Percentiles rank a stretch among this genome's conserved stretches.
These are phyloP conservation scores for Agaricales sp. DNA, from an alignment of 1,284 basidiomycete genomes.

Conservation along the genomic window DNA sequence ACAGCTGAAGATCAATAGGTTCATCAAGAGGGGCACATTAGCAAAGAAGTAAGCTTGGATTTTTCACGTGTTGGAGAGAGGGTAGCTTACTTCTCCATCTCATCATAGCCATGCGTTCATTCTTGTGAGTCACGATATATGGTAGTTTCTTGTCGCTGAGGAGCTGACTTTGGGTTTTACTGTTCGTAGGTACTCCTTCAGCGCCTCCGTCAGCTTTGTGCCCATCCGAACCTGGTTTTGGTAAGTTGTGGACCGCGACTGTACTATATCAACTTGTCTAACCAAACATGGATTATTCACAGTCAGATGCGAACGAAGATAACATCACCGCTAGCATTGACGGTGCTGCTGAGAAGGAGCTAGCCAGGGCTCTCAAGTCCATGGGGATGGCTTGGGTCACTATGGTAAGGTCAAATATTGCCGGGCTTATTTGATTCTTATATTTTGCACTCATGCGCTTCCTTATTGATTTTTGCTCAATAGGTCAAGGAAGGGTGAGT, in stretches of 20 bases:
- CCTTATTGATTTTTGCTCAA: slow-evolving; percentile 3
- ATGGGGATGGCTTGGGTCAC: slow-evolving; percentile 46
- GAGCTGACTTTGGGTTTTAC: too few species aligned
- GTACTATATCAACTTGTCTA: too few species aligned
- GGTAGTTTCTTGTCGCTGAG: too few species aligned
- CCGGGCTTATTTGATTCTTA: slow-evolving; percentile 14
- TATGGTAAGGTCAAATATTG: slow-evolving; percentile 22
- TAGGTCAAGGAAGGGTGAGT: too few species aligned
- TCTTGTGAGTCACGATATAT: slow-evolving; percentile 27
- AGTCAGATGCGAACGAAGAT: slow-evolving; percentile 15
- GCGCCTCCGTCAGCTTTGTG: slow-evolving; percentile 56
- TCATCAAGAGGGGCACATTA: slow-evolving; percentile 44
- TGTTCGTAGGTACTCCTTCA: slow-evolving; percentile 44
- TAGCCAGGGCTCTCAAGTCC: slow-evolving; percentile 40
- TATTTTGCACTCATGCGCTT: neutral
- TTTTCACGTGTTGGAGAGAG: too few species aligned
- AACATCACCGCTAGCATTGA: slow-evolving; percentile 40
- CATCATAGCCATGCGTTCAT: slow-evolving; percentile 35
- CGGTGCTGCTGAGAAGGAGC: slow-evolving; percentile 40
- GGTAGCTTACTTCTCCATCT: neutral
- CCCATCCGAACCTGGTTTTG: slow-evolving; percentile 54
- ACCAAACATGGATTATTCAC: neutral
- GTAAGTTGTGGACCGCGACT: too few species aligned
- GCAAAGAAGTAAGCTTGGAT: slow-evolving; percentile 49
- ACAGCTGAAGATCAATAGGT: slow-evolving; percentile 45